These are phyloP conservation scores for Kodamaea suecica DNA, from an alignment of 1,139 yeast species.

Conservation along the genomic window DNA sequence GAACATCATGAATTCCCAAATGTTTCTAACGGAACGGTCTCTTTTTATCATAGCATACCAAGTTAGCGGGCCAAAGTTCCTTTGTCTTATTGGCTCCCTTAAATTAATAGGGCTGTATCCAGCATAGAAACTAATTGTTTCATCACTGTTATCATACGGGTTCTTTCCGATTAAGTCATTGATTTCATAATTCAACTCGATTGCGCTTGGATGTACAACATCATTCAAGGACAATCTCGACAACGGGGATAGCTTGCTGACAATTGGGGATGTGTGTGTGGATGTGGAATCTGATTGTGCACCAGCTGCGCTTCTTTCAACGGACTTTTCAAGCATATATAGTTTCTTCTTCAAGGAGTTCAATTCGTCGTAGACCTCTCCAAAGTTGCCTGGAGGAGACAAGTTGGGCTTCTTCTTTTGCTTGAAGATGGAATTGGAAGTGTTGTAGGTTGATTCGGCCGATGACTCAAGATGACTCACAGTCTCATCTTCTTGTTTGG, in stretches of 20 bases:
- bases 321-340: slow-evolving; percentile 12
- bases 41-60: slow-evolving; percentile 31
- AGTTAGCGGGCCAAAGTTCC: slow-evolving; percentile 34
- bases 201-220: neutral
- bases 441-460: neutral
- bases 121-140: slow-evolving; percentile 32
- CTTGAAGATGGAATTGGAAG: neutral
- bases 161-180: slow-evolving; percentile 9
- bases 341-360: slow-evolving; percentile 17
- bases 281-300: neutral
- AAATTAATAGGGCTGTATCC: slow-evolving; percentile 27
- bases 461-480: neutral
- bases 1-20: slow-evolving; percentile 19
- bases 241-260: too few relatives aligned
- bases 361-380: slow-evolving; percentile 18
- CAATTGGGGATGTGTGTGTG: too few relatives aligned
- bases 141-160: slow-evolving; percentile 21
- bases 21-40: slow-evolving; percentile 20
- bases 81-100: slow-evolving; percentile 22
- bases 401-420: neutral
- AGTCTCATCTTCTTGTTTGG: slow-evolving; percentile 2
- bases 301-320: slow-evolving; percentile 4
- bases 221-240: too few relatives aligned
- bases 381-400: slow-evolving; percentile 1
- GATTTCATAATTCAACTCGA: neutral